Conservation (phyloP, 192 early-diverging fungal species). For the Kickxella alabastrina region DNA sequence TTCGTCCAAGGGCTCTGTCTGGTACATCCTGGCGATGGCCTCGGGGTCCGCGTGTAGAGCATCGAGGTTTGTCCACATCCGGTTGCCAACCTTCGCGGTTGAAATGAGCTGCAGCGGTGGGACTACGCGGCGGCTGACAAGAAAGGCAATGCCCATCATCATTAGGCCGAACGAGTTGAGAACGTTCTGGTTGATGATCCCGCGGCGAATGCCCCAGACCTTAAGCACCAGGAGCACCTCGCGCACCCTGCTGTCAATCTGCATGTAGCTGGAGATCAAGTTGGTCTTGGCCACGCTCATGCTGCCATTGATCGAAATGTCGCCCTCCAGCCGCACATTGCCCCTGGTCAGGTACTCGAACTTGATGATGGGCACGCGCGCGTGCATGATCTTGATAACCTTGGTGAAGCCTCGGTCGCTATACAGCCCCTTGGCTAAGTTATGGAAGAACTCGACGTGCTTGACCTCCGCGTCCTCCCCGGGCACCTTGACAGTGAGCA, state of each 20-base stretch:
- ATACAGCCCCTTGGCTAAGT: not conserved
- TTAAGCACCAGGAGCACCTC: constrained; percentile 22
- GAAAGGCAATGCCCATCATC: constrained; percentile 43
- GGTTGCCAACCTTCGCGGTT: not conserved
- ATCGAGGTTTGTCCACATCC: constrained; percentile 8
- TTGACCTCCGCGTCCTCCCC: not conserved
- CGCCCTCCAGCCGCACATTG: constrained; percentile 16
- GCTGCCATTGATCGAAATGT: constrained; percentile 22
- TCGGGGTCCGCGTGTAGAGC: constrained; percentile 5
- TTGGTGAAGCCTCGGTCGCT: not conserved
- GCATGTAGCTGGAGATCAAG: constrained; percentile 16
- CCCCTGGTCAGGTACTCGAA: constrained; percentile 9
- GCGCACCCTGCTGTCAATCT: constrained; percentile 21
- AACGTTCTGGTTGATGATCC: constrained; percentile 8
- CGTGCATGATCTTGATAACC: constrained; percentile 11
- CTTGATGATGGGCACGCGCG: constrained; percentile 41
- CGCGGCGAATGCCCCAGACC: constrained; percentile 20
- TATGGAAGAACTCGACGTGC: not conserved
- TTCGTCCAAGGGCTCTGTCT: not conserved
- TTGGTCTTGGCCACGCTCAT: constrained; percentile 17
- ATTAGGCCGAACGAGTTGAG: constrained; percentile 39
- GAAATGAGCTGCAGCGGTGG: constrained; percentile 39
- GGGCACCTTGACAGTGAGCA: not conserved
- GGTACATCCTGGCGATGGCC: constrained; percentile 1
- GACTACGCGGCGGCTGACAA: constrained; percentile 26